Evolutionary conservation across 2,329 filamentous ascomycete species (phyloP), one percentile per base, ranked within the genome.

Genomic region (Diaporthe aspalathi): DNA sequence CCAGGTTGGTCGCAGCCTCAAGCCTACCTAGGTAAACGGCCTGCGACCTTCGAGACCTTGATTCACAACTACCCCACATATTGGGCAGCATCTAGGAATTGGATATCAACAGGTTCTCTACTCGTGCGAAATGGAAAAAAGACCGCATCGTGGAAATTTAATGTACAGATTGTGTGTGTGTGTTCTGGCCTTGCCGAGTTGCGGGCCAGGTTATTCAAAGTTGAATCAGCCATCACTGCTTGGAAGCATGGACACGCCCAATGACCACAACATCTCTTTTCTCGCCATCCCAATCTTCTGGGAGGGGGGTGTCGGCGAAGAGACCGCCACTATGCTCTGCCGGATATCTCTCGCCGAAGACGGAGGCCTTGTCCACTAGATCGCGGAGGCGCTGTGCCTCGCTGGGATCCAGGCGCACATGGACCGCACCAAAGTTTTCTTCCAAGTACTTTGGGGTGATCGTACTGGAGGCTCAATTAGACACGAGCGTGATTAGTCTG

Each of bases 391-490:
- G 60, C 43, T 65, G 69, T 20, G 80, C 78, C 27, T 84, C 82
- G 7, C 81, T 79, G 40, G 77, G 73, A 11, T 78, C 80, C 17
- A 84, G 67, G 29, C 77, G 73, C 22, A 83, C 75, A 29, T 80
- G 63, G 2, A 79, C 67, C 0, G 80, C 77, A 12, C 72, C 77
- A 20, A 77, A 74, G 52, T 71, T 73, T 52, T 73, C 69, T 24
- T 71, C 67, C 22, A 73, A 11, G n/a, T 71, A 73, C 22, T 71
- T 81, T 27, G 76, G 56, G 7, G 74, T 75, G 73, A 79, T 80
- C 9, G 79, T 81, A 3, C 79, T 1, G 79, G 77, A 50, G 80
- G 5, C 76, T 78, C 49, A 80, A 80, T 79, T 67, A 81, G 80
- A 75, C 80, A 79, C n/a, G 32, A 35, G 9, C 3, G 16, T 3